Evolutionary conservation across 352 stramenopile genomes (phyloP).

Genomic region (Globisporangium cystogenes): DNA sequence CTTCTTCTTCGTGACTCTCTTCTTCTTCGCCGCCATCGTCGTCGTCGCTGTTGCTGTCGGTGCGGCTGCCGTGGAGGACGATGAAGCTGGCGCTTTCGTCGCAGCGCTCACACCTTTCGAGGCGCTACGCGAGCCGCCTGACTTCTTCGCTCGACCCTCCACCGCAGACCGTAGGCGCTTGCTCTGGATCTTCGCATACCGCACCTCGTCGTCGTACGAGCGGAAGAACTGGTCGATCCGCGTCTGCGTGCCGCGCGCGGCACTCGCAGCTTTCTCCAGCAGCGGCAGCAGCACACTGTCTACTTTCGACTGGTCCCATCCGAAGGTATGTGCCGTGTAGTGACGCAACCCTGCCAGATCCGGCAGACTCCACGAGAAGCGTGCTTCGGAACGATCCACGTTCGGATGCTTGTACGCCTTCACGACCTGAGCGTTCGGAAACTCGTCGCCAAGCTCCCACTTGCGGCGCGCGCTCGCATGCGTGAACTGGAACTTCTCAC

Average conservation of each 20-base stretch:
- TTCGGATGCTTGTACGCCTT: constrained; percentile 93
- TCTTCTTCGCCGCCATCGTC: constrained; percentile 1
- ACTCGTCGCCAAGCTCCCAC: constrained; percentile 92
- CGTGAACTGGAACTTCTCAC: constrained; percentile 88
- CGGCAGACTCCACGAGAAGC: constrained; percentile 92
- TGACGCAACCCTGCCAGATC: constrained; percentile 81
- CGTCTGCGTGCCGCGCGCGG: constrained; percentile 63
- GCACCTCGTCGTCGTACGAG: constrained; percentile 94
- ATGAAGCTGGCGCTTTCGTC: not conserved
- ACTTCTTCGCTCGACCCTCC: constrained; percentile 19
- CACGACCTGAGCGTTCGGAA: constrained; percentile 90
- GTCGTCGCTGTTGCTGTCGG: not conserved
- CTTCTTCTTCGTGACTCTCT: constrained; percentile 14
- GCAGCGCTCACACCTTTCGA: not conserved
- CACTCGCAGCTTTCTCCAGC: constrained; percentile 41
- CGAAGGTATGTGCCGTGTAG: constrained; percentile 89
- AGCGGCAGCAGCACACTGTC: constrained; percentile 90
- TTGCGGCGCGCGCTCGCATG: constrained; percentile 87
- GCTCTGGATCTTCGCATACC: constrained; percentile 91
- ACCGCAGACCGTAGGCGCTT: constrained; percentile 87
- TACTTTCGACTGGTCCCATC: constrained; percentile 91
- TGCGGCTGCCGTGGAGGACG: not conserved
- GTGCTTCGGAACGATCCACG: constrained; percentile 67
- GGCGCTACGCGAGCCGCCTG: not conserved
- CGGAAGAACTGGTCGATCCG: constrained; percentile 95